phyloP scores from a whole-genome alignment of 768 basidiomycete species.

The Sporobolomyces phaffii region DNA sequence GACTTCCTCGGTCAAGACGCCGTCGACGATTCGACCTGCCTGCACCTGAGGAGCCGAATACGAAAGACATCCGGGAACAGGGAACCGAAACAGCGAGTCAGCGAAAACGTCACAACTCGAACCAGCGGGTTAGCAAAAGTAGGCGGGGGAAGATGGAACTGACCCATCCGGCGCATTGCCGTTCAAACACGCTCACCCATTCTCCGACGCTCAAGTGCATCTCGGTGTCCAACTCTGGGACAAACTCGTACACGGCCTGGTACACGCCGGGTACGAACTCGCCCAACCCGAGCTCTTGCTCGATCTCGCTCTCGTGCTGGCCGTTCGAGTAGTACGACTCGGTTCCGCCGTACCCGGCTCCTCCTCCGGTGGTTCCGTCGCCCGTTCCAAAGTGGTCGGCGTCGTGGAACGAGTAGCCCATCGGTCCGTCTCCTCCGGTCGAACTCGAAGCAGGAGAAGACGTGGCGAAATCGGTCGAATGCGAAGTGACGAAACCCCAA shows the following conservation, averaged over 20 bases:
- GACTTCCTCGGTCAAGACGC: constrained; percentile 15
- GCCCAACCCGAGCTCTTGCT: constrained; percentile 17
- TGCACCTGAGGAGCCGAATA: constrained; percentile 33
- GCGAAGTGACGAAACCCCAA: constrained; percentile 39
- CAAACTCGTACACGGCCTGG: constrained; percentile 69
- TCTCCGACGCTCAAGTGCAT: constrained; percentile 74
- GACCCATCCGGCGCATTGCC: constrained; percentile 37
- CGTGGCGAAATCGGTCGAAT: constrained; percentile 33
- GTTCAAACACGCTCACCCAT: constrained; percentile 55
- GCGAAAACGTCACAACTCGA: too few species aligned
- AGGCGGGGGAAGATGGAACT: neutral
- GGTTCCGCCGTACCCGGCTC: constrained; percentile 39
- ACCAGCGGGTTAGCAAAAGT: too few species aligned
- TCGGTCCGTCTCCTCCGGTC: neutral
- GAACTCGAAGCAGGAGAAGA: constrained; percentile 2
- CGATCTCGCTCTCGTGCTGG: constrained; percentile 38
- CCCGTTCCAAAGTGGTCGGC: constrained; percentile 45
- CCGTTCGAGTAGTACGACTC: neutral
- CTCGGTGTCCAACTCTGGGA: constrained; percentile 74
- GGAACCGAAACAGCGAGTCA: neutral
- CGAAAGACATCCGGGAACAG: too few species aligned
- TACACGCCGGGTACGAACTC: constrained; percentile 64
- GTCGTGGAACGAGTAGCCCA: constrained; percentile 41
- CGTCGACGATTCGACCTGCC: constrained; percentile 23
- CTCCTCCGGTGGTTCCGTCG: neutral